Evolutionary conservation across 176 grass and related monocot species (phyloP), one percentile per base, ranked within the genome.

Genomic region (Pharus latifolius): DNA sequence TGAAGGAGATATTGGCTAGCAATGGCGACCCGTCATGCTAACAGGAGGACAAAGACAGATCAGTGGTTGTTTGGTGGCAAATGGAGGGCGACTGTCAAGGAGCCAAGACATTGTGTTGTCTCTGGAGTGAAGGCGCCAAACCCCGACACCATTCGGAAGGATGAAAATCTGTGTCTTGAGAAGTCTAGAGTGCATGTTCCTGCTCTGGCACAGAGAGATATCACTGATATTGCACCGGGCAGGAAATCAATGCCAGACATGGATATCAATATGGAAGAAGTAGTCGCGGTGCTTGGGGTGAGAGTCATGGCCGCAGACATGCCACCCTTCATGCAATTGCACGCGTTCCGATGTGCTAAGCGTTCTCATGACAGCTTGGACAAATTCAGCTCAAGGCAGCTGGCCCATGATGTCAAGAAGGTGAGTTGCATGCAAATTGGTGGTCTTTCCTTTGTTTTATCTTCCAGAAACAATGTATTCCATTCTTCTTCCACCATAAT

Each of bases 361-460:
- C 64, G 90, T 41, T 84, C 83, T 20, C 74, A 78, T 73, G 86
- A 83, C 10, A 79, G 44, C 82, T 72, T 89, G 79, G 82, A 83
- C 47, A 82, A 79, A 42, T 94, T 89, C 83, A 94, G 86, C 65
- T 88, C 90, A 16, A 86, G 90, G 80, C 82, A 89, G 73, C 74
- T 89, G 79, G 86, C 90, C 53, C 90, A 94, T 77, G 85, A 94
- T 53, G 61, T 89, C 31, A 94, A 89, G 82, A 94, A 86, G 90
- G 90, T 89, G 47, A 80, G 65, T 6, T 22, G 17, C 12, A 3
- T 35, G 55, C 67, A 60, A 51, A 23, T 56, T 28, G n/a, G 11
- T 18, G 53, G 76, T 78, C 19, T 74, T 47, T 68, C 1, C 17
- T 20, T 47, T 79, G 26, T 40, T 54, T 59, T 77, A 16, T 27